A percentile compares a stretch with the other conserved stretches of the same genome.
Evolutionary conservation across 352 stramenopile genomes (phyloP).

Genomic region (Halophytophthora batemanensis): DNA sequence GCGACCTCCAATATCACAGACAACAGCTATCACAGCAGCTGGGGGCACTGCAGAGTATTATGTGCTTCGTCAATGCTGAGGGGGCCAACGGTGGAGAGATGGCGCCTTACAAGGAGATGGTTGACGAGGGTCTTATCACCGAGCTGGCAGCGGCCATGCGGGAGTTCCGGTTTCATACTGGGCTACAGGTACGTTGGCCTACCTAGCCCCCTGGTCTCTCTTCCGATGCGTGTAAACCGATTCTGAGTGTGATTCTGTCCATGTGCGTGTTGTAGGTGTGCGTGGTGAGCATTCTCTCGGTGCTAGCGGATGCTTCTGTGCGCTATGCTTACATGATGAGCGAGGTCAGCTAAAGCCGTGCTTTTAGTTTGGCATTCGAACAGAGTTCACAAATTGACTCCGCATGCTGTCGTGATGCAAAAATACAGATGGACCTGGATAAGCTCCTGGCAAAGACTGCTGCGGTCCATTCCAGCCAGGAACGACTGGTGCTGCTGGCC

Average conservation of each 20-base stretch:
- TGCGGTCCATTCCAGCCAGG: slow-evolving; percentile 38
- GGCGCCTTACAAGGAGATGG: slow-evolving; percentile 34
- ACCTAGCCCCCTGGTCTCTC: background rate
- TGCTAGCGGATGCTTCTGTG: slow-evolving; percentile 38
- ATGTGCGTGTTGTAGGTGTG: slow-evolving; percentile 22
- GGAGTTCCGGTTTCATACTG: slow-evolving; percentile 65
- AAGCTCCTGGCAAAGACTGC: slow-evolving; percentile 44
- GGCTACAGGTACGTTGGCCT: slow-evolving; percentile 33
- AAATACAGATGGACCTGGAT: slow-evolving; percentile 16
- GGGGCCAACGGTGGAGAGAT: slow-evolving; percentile 23
- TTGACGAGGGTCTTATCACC: slow-evolving; percentile 37
- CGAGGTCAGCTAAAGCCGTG: slow-evolving; percentile 23
- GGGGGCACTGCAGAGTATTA: slow-evolving; percentile 34
- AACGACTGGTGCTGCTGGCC: slow-evolving; percentile 38
- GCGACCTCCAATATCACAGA: slow-evolving; percentile 27
- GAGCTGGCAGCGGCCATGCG: slow-evolving; percentile 40
- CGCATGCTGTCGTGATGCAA: background rate
- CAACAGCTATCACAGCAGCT: slow-evolving; percentile 41
- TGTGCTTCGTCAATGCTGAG: slow-evolving; percentile 28
- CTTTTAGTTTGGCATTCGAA: background rate
- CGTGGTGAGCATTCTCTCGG: slow-evolving; percentile 42
- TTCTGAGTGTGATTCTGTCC: background rate
- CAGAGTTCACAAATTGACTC: background rate
- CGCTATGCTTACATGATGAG: slow-evolving; percentile 63
- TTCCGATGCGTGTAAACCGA: background rate